Evolutionary conservation across 495 filamentous ascomycete genomes (phyloP).

Genomic region (Physcia stellaris): DNA sequence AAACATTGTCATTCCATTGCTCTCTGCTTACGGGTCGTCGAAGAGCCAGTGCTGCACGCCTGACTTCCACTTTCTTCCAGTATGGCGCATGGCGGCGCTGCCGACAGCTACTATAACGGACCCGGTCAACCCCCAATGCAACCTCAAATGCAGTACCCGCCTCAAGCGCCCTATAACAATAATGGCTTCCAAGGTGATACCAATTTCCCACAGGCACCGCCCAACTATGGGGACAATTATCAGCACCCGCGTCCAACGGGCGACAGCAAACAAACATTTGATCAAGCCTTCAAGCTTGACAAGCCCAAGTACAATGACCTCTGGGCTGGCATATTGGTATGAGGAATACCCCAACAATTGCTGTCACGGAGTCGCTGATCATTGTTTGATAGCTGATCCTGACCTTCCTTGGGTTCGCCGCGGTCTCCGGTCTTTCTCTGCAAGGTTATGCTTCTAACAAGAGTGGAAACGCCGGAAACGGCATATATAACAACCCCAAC

Average conservation of each 20-base stretch:
- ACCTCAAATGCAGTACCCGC: constrained; percentile 9
- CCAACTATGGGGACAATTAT: constrained; percentile 15
- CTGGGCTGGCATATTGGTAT: constrained; percentile 69
- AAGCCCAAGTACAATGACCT: constrained; percentile 78
- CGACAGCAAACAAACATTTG: constrained; percentile 45
- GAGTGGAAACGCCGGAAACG: constrained; percentile 47
- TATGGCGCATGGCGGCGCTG: constrained; percentile 17
- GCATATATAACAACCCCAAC: constrained; percentile 54
- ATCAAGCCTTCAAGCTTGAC: constrained; percentile 66
- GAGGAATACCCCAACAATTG: constrained; percentile 16
- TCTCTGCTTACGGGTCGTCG: no score
- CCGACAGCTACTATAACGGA: constrained; percentile 19
- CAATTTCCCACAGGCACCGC: constrained; percentile 12
- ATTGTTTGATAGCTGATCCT: constrained; percentile 42
- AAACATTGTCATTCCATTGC: no score
- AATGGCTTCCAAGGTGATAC: constrained; percentile 2
- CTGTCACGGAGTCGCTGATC: neutral
- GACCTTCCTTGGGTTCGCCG: constrained; percentile 62
- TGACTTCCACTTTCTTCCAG: neutral
- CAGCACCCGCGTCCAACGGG: constrained; percentile 7
- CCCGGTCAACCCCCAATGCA: constrained; percentile 5
- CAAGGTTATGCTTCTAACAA: constrained; percentile 59
- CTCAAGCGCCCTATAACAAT: constrained; percentile 6
- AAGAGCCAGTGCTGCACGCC: no score
- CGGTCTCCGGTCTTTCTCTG: constrained; percentile 62